Percentiles rank a stretch among this genome's conserved stretches.
phyloP scores from a whole-genome alignment of 495 filamentous ascomycete genomes.

The Neurospora africana region DNA sequence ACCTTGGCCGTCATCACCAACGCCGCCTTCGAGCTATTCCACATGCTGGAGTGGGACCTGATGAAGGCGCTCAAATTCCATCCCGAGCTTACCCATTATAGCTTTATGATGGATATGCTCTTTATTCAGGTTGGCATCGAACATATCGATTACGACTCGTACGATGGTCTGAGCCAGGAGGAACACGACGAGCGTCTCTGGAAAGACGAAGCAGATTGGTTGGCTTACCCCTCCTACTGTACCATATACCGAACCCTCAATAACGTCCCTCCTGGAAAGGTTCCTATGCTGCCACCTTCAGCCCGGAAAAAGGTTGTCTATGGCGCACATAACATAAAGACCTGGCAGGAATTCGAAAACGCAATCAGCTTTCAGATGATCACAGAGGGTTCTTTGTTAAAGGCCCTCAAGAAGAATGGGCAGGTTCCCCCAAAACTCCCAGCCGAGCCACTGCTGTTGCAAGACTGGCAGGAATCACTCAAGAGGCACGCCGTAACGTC shows the following conservation, averaged over 20 bases:
- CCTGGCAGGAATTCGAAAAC: conserved; percentile 6
- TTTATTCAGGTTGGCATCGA: conserved; percentile 15
- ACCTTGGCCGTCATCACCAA: conserved; percentile 21
- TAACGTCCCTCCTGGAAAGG: conserved; percentile 9
- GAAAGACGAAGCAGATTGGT: conserved; percentile 15
- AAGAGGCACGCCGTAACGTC: conserved; percentile 1
- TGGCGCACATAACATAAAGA: conserved; percentile 5
- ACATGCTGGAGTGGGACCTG: conserved; percentile 20
- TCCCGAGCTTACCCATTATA: conserved; percentile 10
- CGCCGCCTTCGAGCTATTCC: conserved; percentile 23
- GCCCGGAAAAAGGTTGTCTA: conserved; percentile 9
- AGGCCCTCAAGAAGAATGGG: conserved; percentile 11
- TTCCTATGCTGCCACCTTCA: conserved; percentile 11
- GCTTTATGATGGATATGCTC: conserved; percentile 16
- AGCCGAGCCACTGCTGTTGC: conserved; percentile 13
- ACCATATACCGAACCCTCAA: not conserved
- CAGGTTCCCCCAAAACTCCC: conserved; percentile 4
- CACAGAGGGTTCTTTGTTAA: conserved; percentile 11
- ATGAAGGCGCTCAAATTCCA: conserved; percentile 4
- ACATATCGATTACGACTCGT: conserved; percentile 18
- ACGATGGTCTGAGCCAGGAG: conserved; percentile 4
- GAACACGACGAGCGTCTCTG: conserved; percentile 12
- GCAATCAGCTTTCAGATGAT: conserved; percentile 10
- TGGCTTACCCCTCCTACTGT: conserved; percentile 8
- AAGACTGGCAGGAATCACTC: conserved; percentile 10